Conservation (phyloP, 768 basidiomycete genomes). For the Macrolepiota albuminosa region DNA sequence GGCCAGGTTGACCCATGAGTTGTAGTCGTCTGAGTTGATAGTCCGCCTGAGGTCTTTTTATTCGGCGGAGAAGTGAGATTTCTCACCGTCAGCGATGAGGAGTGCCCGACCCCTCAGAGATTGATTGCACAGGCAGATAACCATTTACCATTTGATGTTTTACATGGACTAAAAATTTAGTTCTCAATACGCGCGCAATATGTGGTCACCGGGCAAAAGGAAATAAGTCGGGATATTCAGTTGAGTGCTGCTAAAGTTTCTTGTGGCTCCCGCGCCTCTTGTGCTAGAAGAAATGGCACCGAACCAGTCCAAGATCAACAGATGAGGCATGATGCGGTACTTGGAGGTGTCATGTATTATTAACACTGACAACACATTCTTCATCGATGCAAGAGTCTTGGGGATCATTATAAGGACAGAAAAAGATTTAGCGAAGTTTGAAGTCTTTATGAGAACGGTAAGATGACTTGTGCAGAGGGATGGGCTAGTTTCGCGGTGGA, state of each 20-base stretch:
- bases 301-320: background rate
- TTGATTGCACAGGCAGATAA: background rate
- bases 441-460: no score
- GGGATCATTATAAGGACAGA: background rate
- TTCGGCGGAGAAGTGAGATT: background rate
- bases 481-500: background rate
- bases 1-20: background rate
- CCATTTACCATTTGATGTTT: no score
- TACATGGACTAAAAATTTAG: background rate
- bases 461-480: background rate
- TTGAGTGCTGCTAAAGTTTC: background rate
- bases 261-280: background rate
- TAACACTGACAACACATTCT: background rate
- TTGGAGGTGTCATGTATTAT: background rate
- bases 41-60: background rate
- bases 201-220: no score
- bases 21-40: background rate
- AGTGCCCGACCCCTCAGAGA: background rate
- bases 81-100: background rate
- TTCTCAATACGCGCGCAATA: background rate
- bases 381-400: background rate
- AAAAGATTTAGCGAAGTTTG: no score
- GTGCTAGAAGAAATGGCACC: background rate
- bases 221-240: background rate
- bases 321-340: background rate